A percentile compares a stretch with the other conserved stretches of the same genome.
phyloP scores from a whole-genome alignment of 2,329 filamentous ascomycete species.

The Zymoseptoria crescenta region DNA sequence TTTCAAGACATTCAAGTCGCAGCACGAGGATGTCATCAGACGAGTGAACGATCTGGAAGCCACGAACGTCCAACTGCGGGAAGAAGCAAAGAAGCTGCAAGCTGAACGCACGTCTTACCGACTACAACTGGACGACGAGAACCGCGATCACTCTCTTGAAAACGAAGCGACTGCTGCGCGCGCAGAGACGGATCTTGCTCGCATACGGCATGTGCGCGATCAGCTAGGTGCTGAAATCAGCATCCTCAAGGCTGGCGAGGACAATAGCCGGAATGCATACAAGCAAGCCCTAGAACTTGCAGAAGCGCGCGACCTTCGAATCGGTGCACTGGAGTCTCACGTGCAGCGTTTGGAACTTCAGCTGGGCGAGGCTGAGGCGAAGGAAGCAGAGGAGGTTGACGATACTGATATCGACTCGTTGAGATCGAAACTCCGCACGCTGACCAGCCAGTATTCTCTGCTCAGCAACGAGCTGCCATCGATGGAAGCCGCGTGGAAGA shows the following conservation, averaged over 20 bases:
- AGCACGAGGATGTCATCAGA: constrained; percentile 88
- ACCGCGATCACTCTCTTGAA: constrained; percentile 63
- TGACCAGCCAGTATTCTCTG: constrained; percentile 73
- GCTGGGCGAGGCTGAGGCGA: constrained; percentile 38
- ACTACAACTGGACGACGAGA: constrained; percentile 72
- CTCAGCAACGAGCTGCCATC: constrained; percentile 82
- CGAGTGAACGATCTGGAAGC: constrained; percentile 87
- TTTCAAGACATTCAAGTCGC: constrained; percentile 83
- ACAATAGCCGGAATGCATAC: constrained; percentile 62
- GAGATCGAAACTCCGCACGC: constrained; percentile 60
- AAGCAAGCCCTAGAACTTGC: constrained; percentile 74
- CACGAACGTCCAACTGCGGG: constrained; percentile 72
- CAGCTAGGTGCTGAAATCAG: constrained; percentile 75
- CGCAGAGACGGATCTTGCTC: constrained; percentile 74
- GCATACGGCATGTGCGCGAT: constrained; percentile 76
- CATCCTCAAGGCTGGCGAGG: constrained; percentile 69
- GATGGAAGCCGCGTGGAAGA: constrained; percentile 86
- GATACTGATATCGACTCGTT: constrained; percentile 62
- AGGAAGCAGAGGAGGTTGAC: constrained; percentile 34
- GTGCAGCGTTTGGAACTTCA: constrained; percentile 60
- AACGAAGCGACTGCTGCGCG: constrained; percentile 74
- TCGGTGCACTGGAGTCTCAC: constrained; percentile 74
- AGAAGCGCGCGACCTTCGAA: constrained; percentile 70
- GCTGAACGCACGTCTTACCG: constrained; percentile 78
- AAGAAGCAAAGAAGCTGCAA: constrained; percentile 78